Conservation (phyloP, 148 eudicot species). For the Chenopodium quinoa region DNA sequence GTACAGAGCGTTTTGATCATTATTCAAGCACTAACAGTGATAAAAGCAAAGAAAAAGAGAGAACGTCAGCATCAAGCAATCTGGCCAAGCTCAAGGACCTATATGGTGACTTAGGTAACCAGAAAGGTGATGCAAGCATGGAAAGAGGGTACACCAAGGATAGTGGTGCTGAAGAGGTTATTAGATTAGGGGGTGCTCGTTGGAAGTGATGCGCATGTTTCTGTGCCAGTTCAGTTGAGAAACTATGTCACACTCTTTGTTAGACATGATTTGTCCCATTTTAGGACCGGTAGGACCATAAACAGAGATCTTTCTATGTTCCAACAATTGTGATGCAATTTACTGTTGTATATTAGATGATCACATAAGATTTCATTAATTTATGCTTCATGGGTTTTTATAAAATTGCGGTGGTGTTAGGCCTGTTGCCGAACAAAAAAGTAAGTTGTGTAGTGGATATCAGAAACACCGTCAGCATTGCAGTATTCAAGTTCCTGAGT, state of each 20-base stretch:
- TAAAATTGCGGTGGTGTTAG: background rate
- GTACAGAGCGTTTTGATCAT: slow-evolving; percentile 29
- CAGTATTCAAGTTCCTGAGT: background rate
- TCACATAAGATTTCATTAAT: slow-evolving; percentile 6
- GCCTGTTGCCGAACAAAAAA: background rate
- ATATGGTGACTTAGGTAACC: slow-evolving; percentile 64
- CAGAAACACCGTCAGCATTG: background rate
- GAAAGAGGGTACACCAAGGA: slow-evolving; percentile 44
- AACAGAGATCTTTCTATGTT: slow-evolving; percentile 7
- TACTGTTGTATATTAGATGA: slow-evolving; percentile 27
- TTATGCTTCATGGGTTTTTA: background rate
- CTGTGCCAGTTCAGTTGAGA: background rate
- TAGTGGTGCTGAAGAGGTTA: slow-evolving; percentile 69
- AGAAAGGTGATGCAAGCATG: slow-evolving; percentile 42
- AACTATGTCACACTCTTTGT: background rate
- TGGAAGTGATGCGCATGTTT: slow-evolving; percentile 52
- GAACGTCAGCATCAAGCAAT: slow-evolving; percentile 56
- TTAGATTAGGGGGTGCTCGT: slow-evolving; percentile 77
- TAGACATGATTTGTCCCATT: background rate
- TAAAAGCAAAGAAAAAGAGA: slow-evolving; percentile 40
- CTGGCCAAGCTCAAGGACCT: slow-evolving; percentile 84
- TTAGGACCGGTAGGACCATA: slow-evolving; percentile 5
- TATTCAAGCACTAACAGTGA: slow-evolving; percentile 44
- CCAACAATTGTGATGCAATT: slow-evolving; percentile 13
- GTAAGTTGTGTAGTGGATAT: background rate